Base-by-base conservation (phyloP, 257 asterid species). In the Solanum chilense region DNA sequence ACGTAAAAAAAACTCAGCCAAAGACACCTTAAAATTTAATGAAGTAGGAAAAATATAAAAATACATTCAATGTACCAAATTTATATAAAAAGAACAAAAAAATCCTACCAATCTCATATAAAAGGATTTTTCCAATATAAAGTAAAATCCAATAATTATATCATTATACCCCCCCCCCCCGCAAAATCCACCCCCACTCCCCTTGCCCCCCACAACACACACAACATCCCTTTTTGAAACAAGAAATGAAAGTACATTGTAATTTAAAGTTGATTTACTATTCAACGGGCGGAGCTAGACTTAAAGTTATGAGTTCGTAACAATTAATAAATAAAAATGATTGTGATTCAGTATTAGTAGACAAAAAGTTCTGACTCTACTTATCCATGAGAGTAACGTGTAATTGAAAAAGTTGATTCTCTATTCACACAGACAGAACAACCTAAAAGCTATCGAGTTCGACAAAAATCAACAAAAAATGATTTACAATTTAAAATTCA, bases 31-130 rank as follows among this genome's bases (percentile, higher is more conserved):
- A 81, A 78, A 85, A 64, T 82, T 85, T 13, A 45, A 82, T 82
- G 31, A 86, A 45, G 75, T 78, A 71, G 27, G n/a, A 42, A 39
- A 69, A 83, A 66, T 27, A 31, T 74, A 15, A 23, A 15, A 83
- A 87, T 29, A 44, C 73, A 88, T 77, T 27, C 42, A 83, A 85
- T 80, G 60, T 9, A 86, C 83, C 78, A 89, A 82, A 85, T 52
- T 87, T 68, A 58, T 68, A 73, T 45, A 1, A 42, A 25, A 76
- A 76, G 39, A 82, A 74, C 86, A 70, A 37, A 80, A 78, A 23
- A 11, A 64, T 74, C 75, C 88, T 87, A 89, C 89, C 89, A 21
- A 86, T n/a, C 88, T 74, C 78, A 69, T 76, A 62, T 41, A 87
- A 87, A 81, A 21, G 60, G 71, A 78, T 45, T 27, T 49, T 35